phyloP scores from a whole-genome alignment of 2,329 filamentous ascomycete genomes.

The Hirsutella minnesotensis region DNA sequence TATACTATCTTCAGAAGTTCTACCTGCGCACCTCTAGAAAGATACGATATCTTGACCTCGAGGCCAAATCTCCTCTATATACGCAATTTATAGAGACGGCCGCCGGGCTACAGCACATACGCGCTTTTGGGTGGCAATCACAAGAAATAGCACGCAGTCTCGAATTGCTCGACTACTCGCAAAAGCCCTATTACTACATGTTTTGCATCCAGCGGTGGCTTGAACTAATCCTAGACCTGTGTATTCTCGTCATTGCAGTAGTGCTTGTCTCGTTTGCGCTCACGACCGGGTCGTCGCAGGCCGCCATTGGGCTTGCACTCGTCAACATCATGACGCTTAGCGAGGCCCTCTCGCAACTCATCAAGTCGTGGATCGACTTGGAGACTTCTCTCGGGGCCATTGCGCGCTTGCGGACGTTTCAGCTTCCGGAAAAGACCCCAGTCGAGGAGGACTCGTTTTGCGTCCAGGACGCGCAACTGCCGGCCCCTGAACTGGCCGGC shows the following conservation, averaged over 20 bases:
- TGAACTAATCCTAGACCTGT: background rate
- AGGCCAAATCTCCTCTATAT: background rate
- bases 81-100: background rate
- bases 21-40: background rate
- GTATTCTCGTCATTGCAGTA: background rate
- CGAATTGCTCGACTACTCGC: background rate
- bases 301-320: constrained; percentile 5
- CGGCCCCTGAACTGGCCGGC: constrained; percentile 7
- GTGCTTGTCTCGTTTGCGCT: constrained; percentile 22
- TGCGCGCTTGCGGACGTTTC: constrained; percentile 6
- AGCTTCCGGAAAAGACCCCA: background rate
- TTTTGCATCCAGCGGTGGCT: background rate
- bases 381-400: constrained; percentile 13
- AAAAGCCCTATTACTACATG: background rate
- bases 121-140: background rate
- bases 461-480: background rate
- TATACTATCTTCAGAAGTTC: background rate
- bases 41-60: background rate
- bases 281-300: background rate
- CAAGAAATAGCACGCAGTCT: background rate
- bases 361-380: constrained; percentile 4
- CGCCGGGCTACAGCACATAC: background rate
- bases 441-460: background rate
- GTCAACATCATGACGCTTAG: constrained; percentile 5
- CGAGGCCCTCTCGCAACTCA: constrained; percentile 2